phyloP scores from a whole-genome alignment of 257 asterid species.

The Lycium ferocissimum region DNA sequence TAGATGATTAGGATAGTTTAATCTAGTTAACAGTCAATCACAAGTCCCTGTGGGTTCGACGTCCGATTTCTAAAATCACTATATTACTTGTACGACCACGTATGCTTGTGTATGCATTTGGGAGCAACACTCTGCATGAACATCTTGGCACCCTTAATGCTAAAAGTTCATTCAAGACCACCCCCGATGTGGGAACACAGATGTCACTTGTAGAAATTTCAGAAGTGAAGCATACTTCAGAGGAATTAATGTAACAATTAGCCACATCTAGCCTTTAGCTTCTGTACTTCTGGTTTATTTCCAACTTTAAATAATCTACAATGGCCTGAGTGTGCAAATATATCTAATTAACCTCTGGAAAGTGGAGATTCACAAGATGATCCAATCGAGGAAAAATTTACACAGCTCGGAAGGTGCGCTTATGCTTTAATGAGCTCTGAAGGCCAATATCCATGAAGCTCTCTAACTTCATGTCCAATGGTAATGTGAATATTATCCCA shows the following conservation, averaged over 20 bases:
- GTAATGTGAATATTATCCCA: not conserved
- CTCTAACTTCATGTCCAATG: not conserved
- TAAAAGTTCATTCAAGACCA: not conserved
- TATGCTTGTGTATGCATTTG: no score
- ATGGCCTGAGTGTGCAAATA: not conserved
- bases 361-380: not conserved
- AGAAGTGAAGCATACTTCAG: not conserved
- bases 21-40: not conserved
- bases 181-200: not conserved
- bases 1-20: not conserved
- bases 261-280: conserved; percentile 11
- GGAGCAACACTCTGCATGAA: not conserved
- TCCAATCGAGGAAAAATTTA: not conserved
- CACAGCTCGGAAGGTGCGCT: not conserved
- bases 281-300: not conserved
- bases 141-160: conserved; percentile 23
- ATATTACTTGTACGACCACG: no score
- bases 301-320: not conserved
- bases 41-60: not conserved
- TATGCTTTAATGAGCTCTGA: not conserved
- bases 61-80: no score
- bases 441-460: not conserved
- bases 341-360: conserved; percentile 9
- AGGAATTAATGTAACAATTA: not conserved
- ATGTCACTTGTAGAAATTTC: conserved; percentile 12